Conservation (phyloP, 2,329 filamentous ascomycete species). For the Aspergillus chevalieri region DNA sequence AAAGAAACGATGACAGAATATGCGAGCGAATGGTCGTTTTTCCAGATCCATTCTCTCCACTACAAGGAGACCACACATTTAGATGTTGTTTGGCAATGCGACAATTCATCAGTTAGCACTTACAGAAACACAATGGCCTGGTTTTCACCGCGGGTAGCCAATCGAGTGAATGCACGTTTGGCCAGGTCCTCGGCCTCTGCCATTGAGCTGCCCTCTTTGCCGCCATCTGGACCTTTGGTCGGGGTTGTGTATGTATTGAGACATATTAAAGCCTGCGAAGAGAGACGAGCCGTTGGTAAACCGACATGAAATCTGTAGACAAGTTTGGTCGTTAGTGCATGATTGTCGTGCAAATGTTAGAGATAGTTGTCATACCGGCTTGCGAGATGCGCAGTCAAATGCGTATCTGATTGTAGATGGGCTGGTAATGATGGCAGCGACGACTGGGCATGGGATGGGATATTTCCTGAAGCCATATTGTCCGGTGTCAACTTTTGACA, state of each 20-base stretch:
- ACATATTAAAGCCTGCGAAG: conserved; percentile 83
- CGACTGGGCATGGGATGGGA: conserved; percentile 64
- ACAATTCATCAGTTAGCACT: conserved; percentile 34
- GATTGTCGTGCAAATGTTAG: background rate
- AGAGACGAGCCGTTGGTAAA: conserved; percentile 78
- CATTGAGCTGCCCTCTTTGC: conserved; percentile 85
- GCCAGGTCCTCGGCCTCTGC: conserved; percentile 90
- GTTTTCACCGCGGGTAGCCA: conserved; percentile 85
- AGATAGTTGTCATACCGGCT: conserved; percentile 34
- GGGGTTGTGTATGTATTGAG: conserved; percentile 94
- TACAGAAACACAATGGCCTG: conserved; percentile 91
- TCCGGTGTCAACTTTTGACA: conserved; percentile 25
- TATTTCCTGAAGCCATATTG: conserved; percentile 32
- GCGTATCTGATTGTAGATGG: conserved; percentile 52
- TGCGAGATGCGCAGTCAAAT: conserved; percentile 47
- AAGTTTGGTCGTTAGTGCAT: conserved; percentile 20
- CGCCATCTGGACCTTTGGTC: conserved; percentile 80
- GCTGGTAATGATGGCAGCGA: conserved; percentile 83
- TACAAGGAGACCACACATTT: conserved; percentile 36
- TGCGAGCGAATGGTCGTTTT: conserved; percentile 94
- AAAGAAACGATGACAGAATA: conserved; percentile 74
- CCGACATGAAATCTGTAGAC: conserved; percentile 88
- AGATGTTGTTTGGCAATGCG: conserved; percentile 7
- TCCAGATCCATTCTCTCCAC: conserved; percentile 90
- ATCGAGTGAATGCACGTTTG: conserved; percentile 72